A percentile compares a stretch with the other conserved stretches of the same genome.
phyloP scores from a whole-genome alignment of 495 filamentous ascomycete genomes.

The Parathielavia hyrcaniae region DNA sequence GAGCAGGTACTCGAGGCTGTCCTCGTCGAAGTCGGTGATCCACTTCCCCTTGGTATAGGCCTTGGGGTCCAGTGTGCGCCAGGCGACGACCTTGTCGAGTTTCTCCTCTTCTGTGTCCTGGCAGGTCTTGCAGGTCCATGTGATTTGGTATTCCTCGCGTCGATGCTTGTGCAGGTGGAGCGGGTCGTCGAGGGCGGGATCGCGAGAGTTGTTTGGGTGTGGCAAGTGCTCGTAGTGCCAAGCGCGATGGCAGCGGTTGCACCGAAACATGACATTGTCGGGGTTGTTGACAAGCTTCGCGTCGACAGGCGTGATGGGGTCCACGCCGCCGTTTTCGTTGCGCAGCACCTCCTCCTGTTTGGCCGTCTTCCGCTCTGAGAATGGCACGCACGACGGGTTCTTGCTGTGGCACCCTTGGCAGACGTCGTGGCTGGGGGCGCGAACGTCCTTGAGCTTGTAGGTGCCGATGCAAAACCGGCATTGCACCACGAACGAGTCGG shows the following conservation, averaged over 20 bases:
- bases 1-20: slow-evolving; percentile 80
- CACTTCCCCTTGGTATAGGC: slow-evolving; percentile 42
- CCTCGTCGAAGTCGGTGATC: slow-evolving; percentile 50
- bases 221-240: slow-evolving; percentile 82
- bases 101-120: slow-evolving; percentile 47
- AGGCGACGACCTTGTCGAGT: slow-evolving; percentile 71
- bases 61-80: slow-evolving; percentile 61
- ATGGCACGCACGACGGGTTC: slow-evolving; percentile 60
- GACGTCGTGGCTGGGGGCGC: slow-evolving; percentile 58
- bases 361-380: slow-evolving; percentile 59
- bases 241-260: slow-evolving; percentile 64
- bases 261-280: slow-evolving; percentile 76
- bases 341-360: slow-evolving; percentile 77
- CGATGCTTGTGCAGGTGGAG: slow-evolving; percentile 36
- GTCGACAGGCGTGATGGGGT: slow-evolving; percentile 62
- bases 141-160: slow-evolving; percentile 52
- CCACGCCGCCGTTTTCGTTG: slow-evolving; percentile 66
- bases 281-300: slow-evolving; percentile 62
- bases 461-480: slow-evolving; percentile 76
- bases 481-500: slow-evolving; percentile 77
- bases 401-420: slow-evolving; percentile 62
- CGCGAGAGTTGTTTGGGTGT: slow-evolving; percentile 31
- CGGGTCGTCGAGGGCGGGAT: slow-evolving; percentile 37
- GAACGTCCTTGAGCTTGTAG: slow-evolving; percentile 57
- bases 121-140: slow-evolving; percentile 76